phyloP scores from a whole-genome alignment of 202 grass and related monocot genomes.

The Setaria viridis region DNA sequence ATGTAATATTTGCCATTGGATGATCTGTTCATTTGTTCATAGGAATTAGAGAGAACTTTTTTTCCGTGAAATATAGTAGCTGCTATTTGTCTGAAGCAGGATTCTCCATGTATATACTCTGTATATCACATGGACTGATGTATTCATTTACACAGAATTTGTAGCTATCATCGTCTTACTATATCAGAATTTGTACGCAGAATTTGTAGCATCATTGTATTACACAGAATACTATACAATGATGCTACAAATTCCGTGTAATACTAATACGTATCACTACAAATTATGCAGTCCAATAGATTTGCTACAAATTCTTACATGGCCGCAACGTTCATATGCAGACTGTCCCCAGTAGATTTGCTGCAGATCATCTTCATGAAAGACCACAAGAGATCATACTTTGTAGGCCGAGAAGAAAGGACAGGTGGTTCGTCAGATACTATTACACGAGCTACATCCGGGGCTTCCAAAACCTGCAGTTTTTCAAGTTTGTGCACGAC shows the following conservation, averaged over 20 bases:
- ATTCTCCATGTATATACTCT: neutral
- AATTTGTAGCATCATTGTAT: no score
- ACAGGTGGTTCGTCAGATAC: slow-evolving; percentile 26
- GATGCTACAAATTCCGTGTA: no score
- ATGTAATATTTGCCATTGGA: neutral
- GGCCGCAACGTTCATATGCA: neutral
- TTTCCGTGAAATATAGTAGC: neutral
- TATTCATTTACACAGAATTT: neutral
- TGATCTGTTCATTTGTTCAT: neutral
- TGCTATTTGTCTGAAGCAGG: neutral
- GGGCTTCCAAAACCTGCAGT: neutral
- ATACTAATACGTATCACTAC: no score
- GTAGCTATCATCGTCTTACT: neutral
- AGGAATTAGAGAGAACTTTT: neutral
- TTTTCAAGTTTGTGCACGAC: slow-evolving; percentile 32
- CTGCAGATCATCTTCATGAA: slow-evolving; percentile 34
- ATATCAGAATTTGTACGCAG: neutral
- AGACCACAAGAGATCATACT: slow-evolving; percentile 39
- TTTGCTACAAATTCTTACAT: neutral
- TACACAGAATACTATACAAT: no score
- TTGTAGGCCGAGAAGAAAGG: slow-evolving; percentile 18
- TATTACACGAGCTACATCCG: neutral
- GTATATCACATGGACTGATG: neutral
- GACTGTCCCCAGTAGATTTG: slow-evolving; percentile 40
- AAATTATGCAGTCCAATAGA: neutral